Evolutionary conservation across 495 filamentous ascomycete genomes (phyloP).

Genomic region (Podospora didyma): DNA sequence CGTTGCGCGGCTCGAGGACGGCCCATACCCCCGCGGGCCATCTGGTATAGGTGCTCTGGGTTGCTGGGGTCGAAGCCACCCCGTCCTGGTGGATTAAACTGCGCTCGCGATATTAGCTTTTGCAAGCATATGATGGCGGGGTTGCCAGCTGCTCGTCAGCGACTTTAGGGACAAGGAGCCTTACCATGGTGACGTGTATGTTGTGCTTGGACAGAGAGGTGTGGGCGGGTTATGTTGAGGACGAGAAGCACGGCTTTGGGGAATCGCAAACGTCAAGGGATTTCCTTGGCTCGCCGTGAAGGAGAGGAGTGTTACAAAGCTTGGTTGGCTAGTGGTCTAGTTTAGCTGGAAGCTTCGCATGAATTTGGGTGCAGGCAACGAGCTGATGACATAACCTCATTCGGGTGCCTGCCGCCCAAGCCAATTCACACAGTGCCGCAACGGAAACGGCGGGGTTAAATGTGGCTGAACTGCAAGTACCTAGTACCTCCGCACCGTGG

Average conservation of each 20-base stretch:
- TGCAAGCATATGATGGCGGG: conserved; percentile 1
- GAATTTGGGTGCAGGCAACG: conserved; percentile 1
- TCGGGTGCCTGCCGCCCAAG: background rate
- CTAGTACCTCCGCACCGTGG: too few relatives aligned
- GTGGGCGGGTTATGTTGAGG: background rate
- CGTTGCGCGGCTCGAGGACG: conserved; percentile 44
- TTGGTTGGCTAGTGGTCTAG: background rate
- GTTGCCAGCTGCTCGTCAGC: background rate
- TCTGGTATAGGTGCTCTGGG: conserved; percentile 47
- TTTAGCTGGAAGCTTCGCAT: background rate
- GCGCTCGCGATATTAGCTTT: conserved; percentile 7
- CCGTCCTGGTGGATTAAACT: conserved; percentile 30
- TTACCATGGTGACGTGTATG: conserved; percentile 7
- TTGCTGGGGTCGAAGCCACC: conserved; percentile 56
- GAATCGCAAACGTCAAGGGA: too few relatives aligned
- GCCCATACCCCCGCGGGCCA: conserved; percentile 36
- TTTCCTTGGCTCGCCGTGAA: background rate
- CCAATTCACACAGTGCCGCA: background rate
- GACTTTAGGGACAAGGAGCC: background rate
- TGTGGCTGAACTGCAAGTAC: background rate
- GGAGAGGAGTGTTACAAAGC: background rate
- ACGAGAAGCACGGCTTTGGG: too few relatives aligned
- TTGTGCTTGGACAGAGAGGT: background rate
- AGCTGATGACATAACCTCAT: conserved; percentile 7
- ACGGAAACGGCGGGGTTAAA: background rate